A percentile compares a stretch with the other conserved stretches of the same genome.
phyloP scores from a whole-genome alignment of 345 rosid genomes.

The Anacardium occidentale region DNA sequence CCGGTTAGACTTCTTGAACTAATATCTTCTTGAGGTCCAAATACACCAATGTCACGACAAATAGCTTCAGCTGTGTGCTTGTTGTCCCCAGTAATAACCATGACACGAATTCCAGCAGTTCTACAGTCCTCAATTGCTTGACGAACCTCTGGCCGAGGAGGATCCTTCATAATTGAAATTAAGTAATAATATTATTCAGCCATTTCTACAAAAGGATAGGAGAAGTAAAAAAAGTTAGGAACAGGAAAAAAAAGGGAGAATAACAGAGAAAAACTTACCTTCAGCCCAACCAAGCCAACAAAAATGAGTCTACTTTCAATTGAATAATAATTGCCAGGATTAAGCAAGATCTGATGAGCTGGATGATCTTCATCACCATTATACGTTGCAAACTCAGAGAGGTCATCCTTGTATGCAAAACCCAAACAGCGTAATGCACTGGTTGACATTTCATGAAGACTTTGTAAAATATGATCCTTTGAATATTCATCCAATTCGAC shows the following conservation, averaged over 20 bases:
- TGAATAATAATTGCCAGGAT: slow-evolving; percentile 68
- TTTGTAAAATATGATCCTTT: slow-evolving; percentile 52
- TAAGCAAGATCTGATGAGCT: slow-evolving; percentile 76
- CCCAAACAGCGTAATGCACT: slow-evolving; percentile 84
- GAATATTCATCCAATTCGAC: slow-evolving; percentile 59
- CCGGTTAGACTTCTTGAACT: slow-evolving; percentile 76
- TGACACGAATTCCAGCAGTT: slow-evolving; percentile 95
- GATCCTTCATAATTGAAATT: slow-evolving; percentile 56
- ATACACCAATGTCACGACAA: slow-evolving; percentile 92
- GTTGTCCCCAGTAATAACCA: slow-evolving; percentile 97
- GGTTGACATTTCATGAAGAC: slow-evolving; percentile 71
- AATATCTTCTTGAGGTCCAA: slow-evolving; percentile 62
- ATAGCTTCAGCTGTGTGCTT: slow-evolving; percentile 94
- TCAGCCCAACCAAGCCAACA: slow-evolving; percentile 82
- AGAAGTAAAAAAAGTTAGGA: slow-evolving; percentile 5
- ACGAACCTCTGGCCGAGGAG: slow-evolving; percentile 89
- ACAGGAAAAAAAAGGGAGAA: background rate
- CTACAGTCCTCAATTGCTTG: slow-evolving; percentile 96
- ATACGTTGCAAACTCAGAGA: slow-evolving; percentile 59
- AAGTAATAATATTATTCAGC: slow-evolving; percentile 13
- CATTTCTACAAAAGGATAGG: background rate
- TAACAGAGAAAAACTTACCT: slow-evolving; percentile 47
- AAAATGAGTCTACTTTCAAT: slow-evolving; percentile 76
- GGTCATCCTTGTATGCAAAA: slow-evolving; percentile 68
- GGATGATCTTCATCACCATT: slow-evolving; percentile 90